These are phyloP conservation scores for Aureobasidium mangrovei DNA, from an alignment of 2,329 filamentous ascomycete genomes.

Conservation along the genomic window DNA sequence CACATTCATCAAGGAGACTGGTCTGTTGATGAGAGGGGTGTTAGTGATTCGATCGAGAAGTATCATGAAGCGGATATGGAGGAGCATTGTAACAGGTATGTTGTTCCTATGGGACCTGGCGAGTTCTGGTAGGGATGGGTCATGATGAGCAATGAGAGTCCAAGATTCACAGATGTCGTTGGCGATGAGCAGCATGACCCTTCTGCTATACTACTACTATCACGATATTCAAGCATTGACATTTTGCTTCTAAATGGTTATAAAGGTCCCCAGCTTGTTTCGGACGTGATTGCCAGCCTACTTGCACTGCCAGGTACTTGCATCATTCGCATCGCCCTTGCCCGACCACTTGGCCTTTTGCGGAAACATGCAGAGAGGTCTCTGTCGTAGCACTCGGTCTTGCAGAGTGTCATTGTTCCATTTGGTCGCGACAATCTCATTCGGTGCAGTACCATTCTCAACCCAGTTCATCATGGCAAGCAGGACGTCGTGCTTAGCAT, in stretches of 20 bases:
- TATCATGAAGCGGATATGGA: background rate
- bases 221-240: too few relatives aligned
- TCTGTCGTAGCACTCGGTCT: constrained; percentile 27
- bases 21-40: background rate
- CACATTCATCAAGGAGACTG: background rate
- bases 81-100: background rate
- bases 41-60: background rate
- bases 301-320: constrained; percentile 22
- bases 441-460: constrained; percentile 30
- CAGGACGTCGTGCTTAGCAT: constrained; percentile 29
- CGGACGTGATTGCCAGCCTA: background rate
- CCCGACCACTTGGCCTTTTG: constrained; percentile 24
- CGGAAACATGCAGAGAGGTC: constrained; percentile 30
- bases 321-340: constrained; percentile 22
- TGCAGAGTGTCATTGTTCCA: constrained; percentile 25
- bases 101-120: background rate
- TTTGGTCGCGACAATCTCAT: constrained; percentile 30
- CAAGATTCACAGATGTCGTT: too few relatives aligned
- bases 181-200: too few relatives aligned
- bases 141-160: background rate
- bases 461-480: constrained; percentile 32
- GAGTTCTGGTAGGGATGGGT: background rate
- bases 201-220: too few relatives aligned
- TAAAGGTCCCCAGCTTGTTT: background rate
- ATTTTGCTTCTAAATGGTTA: background rate